phyloP scores from a whole-genome alignment of 345 rosid genomes.

The Angophora floribunda region DNA sequence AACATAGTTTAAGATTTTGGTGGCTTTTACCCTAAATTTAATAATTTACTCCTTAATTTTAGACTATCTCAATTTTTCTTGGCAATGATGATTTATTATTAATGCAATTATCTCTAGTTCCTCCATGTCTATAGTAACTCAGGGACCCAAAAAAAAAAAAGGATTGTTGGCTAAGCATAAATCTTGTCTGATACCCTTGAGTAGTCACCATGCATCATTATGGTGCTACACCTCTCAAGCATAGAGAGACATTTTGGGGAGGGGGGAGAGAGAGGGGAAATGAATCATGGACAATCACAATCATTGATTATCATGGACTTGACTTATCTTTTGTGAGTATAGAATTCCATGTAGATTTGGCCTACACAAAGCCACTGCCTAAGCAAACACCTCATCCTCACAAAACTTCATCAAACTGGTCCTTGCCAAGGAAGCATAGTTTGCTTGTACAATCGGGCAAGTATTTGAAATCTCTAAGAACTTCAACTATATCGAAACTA shows the following conservation, averaged over 20 bases:
- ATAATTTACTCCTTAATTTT: neutral
- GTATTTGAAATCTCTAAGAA: neutral
- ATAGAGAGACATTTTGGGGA: neutral
- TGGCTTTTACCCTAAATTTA: neutral
- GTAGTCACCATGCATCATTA: neutral
- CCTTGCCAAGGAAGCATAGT: neutral
- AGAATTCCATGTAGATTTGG: neutral
- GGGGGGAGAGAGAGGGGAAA: neutral
- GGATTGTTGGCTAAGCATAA: neutral
- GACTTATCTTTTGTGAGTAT: neutral
- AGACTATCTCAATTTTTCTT: neutral
- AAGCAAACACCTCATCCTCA: neutral
- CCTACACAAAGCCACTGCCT: neutral
- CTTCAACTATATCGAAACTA: neutral
- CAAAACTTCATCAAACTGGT: neutral
- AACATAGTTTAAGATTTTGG: neutral
- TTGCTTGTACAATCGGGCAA: neutral
- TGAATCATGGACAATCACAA: neutral
- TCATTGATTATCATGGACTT: neutral
- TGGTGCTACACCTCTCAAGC: neutral
- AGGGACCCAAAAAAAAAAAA: neutral
- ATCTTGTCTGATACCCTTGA: neutral
- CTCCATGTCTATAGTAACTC: neutral
- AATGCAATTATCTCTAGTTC: neutral
- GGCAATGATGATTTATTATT: neutral